Conservation (phyloP, 2,329 filamentous ascomycete species). For the Monosporascus sp. region DNA sequence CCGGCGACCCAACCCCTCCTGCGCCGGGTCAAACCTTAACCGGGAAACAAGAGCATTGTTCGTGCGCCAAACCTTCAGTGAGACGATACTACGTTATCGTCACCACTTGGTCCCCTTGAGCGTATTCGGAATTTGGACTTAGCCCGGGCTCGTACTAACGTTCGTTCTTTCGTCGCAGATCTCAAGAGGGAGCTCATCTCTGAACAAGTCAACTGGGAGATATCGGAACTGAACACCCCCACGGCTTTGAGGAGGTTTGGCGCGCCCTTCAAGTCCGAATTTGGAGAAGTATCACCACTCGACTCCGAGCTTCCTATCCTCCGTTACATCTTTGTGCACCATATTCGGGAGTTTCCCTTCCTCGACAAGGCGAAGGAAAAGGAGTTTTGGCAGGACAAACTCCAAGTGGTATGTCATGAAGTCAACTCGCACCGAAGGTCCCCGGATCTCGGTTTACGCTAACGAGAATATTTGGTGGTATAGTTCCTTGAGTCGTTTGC, state of each 20-base stretch:
- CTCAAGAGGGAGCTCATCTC: conserved; percentile 93
- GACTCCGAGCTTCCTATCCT: conserved; percentile 92
- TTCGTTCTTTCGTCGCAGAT: conserved; percentile 46
- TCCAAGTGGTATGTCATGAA: conserved; percentile 70
- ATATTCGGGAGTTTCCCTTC: conserved; percentile 97
- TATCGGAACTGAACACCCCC: conserved; percentile 86
- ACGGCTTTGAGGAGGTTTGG: conserved; percentile 94
- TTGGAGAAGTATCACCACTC: conserved; percentile 85
- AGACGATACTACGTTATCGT: too few relatives aligned
- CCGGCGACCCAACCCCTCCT: conserved; percentile 9
- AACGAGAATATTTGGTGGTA: neutral
- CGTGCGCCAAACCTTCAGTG: conserved; percentile 24
- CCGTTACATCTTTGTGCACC: conserved; percentile 94
- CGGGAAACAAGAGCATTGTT: conserved; percentile 97
- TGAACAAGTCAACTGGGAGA: conserved; percentile 84
- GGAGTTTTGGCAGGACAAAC: conserved; percentile 98
- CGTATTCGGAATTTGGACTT: neutral
- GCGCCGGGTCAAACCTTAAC: conserved; percentile 57
- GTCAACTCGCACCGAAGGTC: neutral
- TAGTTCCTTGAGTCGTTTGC: conserved; percentile 97
- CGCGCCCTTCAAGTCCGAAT: conserved; percentile 87
- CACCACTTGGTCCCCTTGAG: neutral
- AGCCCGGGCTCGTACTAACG: conserved; percentile 12
- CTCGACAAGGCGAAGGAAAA: conserved; percentile 95
- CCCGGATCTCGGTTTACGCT: neutral